A percentile compares a stretch with the other conserved stretches of the same genome.
Conservation (phyloP, 768 basidiomycete genomes). For the Leccinum longicurvipes region DNA sequence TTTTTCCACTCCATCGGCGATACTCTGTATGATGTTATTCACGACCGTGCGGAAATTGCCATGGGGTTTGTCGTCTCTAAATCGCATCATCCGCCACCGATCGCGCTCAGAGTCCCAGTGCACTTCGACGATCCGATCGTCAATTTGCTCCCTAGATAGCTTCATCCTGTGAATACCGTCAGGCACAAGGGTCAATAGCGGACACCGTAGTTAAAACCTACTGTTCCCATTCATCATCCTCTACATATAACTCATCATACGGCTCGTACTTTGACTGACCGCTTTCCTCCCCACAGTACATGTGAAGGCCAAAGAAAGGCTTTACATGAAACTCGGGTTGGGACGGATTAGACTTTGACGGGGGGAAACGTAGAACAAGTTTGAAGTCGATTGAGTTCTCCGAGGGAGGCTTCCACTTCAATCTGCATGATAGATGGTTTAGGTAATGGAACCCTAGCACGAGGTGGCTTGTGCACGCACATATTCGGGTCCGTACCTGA, state of each 20-base stretch:
- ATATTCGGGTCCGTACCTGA: constrained; percentile 86
- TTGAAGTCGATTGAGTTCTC: constrained; percentile 99
- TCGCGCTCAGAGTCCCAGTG: constrained; percentile 72
- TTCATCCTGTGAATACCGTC: constrained; percentile 63
- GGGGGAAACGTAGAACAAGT: constrained; percentile 90
- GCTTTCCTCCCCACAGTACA: constrained; percentile 72
- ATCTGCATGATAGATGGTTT: constrained; percentile 40
- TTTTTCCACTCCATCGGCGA: constrained; percentile 91
- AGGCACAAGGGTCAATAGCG: not conserved
- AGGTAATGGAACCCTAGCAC: not conserved
- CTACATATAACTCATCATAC: constrained; percentile 82
- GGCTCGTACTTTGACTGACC: constrained; percentile 64
- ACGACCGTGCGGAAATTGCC: constrained; percentile 88
- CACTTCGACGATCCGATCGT: constrained; percentile 93
- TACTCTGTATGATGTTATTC: constrained; percentile 85
- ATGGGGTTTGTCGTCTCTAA: constrained; percentile 89
- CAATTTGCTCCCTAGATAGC: constrained; percentile 75
- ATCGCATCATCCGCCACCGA: constrained; percentile 89
- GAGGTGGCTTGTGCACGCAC: constrained; percentile 70
- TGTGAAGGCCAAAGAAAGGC: constrained; percentile 79
- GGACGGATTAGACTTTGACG: constrained; percentile 45
- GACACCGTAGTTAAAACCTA: constrained; percentile 38
- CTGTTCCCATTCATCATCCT: constrained; percentile 92
- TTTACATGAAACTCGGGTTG: constrained; percentile 81
- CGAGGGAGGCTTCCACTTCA: constrained; percentile 99